Evolutionary conservation across 495 filamentous ascomycete species (phyloP).

Genomic region (Penicillium coffeae): DNA sequence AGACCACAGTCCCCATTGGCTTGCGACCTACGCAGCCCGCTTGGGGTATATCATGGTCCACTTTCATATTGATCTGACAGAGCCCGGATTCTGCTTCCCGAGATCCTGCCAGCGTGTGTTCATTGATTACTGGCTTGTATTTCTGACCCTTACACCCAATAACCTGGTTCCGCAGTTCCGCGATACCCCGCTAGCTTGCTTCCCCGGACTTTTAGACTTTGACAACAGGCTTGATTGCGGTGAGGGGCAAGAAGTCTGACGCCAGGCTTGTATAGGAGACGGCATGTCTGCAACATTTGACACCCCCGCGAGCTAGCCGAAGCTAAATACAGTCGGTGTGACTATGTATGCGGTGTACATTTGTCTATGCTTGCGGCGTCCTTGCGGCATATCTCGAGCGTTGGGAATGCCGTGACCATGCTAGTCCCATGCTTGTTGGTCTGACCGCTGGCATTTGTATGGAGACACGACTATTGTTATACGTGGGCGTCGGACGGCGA

Average conservation of each 20-base stretch:
- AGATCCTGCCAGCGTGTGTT: not conserved
- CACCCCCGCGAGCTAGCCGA: not conserved
- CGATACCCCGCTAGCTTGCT: not conserved
- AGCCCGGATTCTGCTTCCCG: constrained; percentile 13
- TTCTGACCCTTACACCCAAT: too few species aligned
- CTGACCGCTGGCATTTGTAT: not conserved
- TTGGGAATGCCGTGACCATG: too few species aligned
- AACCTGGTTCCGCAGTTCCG: too few species aligned
- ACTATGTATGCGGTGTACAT: not conserved
- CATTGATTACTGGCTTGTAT: too few species aligned
- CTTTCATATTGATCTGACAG: not conserved
- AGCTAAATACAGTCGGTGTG: not conserved
- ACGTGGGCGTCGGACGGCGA: not conserved
- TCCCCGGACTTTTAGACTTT: not conserved
- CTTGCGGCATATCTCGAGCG: too few species aligned
- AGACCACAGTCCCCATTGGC: too few species aligned
- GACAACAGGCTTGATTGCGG: not conserved
- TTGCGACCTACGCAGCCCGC: too few species aligned
- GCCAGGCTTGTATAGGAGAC: too few species aligned
- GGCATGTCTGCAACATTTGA: too few species aligned
- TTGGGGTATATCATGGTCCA: too few species aligned
- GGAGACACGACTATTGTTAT: not conserved
- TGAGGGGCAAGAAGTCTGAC: not conserved
- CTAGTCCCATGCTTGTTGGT: too few species aligned
- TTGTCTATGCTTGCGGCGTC: too few species aligned